A percentile compares a stretch with the other conserved stretches of the same genome.
These are phyloP conservation scores for Saussurea involucrata DNA, from an alignment of 129 eudicot genomes.

Conservation along the genomic window DNA sequence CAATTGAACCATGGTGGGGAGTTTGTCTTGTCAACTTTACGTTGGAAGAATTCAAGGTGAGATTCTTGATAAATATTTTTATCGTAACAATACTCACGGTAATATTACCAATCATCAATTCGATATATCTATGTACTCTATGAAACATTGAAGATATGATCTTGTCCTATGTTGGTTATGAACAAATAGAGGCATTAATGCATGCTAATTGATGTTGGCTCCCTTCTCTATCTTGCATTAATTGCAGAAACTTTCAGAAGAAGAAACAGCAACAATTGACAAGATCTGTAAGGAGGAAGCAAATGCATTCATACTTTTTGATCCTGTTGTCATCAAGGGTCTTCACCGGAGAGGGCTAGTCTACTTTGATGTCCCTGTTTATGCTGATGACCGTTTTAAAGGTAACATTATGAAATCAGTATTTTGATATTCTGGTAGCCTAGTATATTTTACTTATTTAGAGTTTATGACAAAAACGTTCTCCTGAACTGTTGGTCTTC, in stretches of 20 bases:
- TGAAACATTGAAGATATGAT: conserved; percentile 8
- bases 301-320: conserved; percentile 81
- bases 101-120: conserved; percentile 2
- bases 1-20: conserved; percentile 99
- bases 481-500: not conserved
- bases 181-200: not conserved
- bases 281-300: conserved; percentile 98
- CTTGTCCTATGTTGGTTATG: conserved; percentile 7
- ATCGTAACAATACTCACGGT: not conserved
- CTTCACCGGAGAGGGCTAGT: conserved; percentile 81
- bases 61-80: conserved; percentile 14
- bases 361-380: conserved; percentile 97
- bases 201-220: conserved; percentile 7
- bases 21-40: conserved; percentile 96
- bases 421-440: not conserved
- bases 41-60: conserved; percentile 93
- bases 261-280: conserved; percentile 96
- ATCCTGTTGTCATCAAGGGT: conserved; percentile 79
- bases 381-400: conserved; percentile 93
- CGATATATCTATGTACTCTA: not conserved
- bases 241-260: conserved; percentile 91
- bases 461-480: not conserved
- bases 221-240: conserved; percentile 4
- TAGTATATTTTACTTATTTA: not conserved
- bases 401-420: conserved; percentile 39